Conservation (phyloP, 169 alveolate genomes). For the Theileria orientalis region DNA sequence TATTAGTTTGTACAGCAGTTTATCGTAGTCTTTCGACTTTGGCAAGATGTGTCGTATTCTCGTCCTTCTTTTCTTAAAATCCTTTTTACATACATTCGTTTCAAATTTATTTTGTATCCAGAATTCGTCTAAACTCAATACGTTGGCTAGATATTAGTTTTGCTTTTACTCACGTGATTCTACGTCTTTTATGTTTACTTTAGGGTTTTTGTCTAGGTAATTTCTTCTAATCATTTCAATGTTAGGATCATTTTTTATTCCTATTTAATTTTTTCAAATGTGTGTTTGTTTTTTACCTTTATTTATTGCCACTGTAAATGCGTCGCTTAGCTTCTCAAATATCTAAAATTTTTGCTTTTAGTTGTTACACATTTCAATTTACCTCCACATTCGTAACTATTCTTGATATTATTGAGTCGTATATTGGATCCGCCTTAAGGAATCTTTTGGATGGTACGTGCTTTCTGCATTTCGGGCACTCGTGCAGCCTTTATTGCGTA, state of each 20-base stretch:
- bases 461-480: slow-evolving; percentile 79
- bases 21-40: neutral
- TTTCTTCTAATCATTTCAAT: slow-evolving; percentile 14
- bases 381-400: slow-evolving; percentile 71
- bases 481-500: slow-evolving; percentile 53
- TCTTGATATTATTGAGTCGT: slow-evolving; percentile 66
- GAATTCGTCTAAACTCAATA: neutral
- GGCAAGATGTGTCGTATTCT: slow-evolving; percentile 11
- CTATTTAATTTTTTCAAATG: neutral
- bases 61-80: slow-evolving; percentile 5
- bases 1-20: slow-evolving; percentile 7
- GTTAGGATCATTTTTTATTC: slow-evolving; percentile 32
- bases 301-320: slow-evolving; percentile 30
- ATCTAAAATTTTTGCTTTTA: slow-evolving; percentile 8
- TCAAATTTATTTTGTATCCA: slow-evolving; percentile 27
- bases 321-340: slow-evolving; percentile 34
- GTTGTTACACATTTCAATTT: neutral
- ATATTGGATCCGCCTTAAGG: slow-evolving; percentile 64
- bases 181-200: neutral
- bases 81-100: slow-evolving; percentile 5
- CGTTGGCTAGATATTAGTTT: neutral
- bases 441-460: slow-evolving; percentile 77
- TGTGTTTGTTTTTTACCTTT: neutral
- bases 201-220: slow-evolving; percentile 4
- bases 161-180: neutral